phyloP scores from a whole-genome alignment of 164 flowering plant genomes.

The Piper betle region DNA sequence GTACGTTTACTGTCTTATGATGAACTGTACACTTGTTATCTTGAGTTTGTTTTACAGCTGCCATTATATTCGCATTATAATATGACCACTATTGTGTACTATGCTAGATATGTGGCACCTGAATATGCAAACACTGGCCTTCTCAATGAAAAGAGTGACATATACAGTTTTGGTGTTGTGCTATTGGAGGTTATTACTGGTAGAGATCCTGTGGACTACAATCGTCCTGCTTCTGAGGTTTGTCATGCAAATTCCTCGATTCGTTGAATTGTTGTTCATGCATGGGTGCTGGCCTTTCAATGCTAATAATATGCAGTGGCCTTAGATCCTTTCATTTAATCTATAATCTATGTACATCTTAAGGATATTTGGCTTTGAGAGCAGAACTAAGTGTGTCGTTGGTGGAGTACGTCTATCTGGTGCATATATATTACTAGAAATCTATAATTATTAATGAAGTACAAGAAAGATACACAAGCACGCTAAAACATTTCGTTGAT shows the following conservation, averaged over 20 bases:
- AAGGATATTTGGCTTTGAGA: too few relatives aligned
- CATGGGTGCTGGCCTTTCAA: background rate
- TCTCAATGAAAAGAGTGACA: constrained; percentile 85
- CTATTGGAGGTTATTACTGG: constrained; percentile 86
- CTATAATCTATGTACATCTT: too few relatives aligned
- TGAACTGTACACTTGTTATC: too few relatives aligned
- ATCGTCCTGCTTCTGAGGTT: constrained; percentile 71
- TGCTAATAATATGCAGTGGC: background rate
- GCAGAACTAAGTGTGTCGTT: too few relatives aligned
- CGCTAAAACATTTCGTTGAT: too few relatives aligned
- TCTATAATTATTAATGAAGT: too few relatives aligned
- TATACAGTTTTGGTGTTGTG: constrained; percentile 83
- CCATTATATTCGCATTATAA: too few relatives aligned
- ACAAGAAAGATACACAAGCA: too few relatives aligned
- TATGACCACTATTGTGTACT: background rate
- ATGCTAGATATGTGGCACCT: constrained; percentile 75
- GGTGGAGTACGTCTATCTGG: too few relatives aligned
- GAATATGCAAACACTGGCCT: constrained; percentile 88
- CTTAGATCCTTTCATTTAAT: too few relatives aligned
- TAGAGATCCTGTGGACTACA: constrained; percentile 75
- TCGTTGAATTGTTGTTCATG: background rate
- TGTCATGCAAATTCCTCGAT: background rate
- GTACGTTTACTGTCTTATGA: constrained; percentile 17
- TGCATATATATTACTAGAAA: too few relatives aligned
- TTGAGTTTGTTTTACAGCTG: background rate